These are phyloP conservation scores for Picea engelmannii DNA, from an alignment of 83 land plant species.

Conservation along the genomic window DNA sequence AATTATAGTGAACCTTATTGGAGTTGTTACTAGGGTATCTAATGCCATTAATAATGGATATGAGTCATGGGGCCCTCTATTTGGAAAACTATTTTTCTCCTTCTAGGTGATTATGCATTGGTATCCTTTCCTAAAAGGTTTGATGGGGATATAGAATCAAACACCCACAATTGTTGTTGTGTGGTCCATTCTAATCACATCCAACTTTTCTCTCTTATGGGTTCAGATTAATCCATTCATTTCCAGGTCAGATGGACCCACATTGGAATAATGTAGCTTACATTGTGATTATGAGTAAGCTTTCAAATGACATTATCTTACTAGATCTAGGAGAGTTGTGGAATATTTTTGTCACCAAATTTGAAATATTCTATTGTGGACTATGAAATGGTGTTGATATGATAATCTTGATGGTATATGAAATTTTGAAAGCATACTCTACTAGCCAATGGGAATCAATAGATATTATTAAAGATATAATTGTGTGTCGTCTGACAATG, in stretches of 20 bases:
- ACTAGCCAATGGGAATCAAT: neutral
- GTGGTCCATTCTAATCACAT: conserved; percentile 56
- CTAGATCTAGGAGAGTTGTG: neutral
- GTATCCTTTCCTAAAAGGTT: conserved; percentile 55
- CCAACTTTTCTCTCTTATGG: conserved; percentile 53
- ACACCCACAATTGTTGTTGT: conserved; percentile 48
- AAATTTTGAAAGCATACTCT: neutral
- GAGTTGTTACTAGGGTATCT: conserved; percentile 38
- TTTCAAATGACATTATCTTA: neutral
- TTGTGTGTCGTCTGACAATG: neutral
- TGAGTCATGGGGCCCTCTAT: conserved; percentile 9
- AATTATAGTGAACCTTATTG: conserved; percentile 49
- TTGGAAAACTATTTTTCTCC: conserved; percentile 48
- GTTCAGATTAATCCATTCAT: conserved; percentile 49
- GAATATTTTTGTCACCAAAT: neutral
- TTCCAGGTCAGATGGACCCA: conserved; percentile 33
- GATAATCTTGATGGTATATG: neutral
- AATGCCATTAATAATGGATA: conserved; percentile 55
- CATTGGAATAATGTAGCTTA: conserved; percentile 51
- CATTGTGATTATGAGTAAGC: conserved; percentile 29
- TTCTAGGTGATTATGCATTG: conserved; percentile 51
- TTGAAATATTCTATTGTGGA: neutral
- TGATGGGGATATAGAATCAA: conserved; percentile 44
- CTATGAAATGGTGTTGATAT: no score
- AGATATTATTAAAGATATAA: neutral